Base-by-base conservation (phyloP, 202 grass and related monocot genomes). In the Setaria viridis region DNA sequence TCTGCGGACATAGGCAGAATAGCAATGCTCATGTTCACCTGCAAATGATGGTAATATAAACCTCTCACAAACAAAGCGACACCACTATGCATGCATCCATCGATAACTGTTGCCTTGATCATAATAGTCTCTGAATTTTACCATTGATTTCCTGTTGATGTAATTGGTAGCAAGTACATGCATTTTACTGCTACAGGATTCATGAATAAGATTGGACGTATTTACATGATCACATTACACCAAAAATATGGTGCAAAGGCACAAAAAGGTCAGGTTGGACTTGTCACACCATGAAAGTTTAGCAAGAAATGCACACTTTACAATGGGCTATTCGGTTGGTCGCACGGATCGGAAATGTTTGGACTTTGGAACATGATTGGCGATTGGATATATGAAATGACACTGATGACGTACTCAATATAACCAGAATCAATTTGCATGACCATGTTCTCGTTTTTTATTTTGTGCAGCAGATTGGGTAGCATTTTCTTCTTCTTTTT, bases 1-100 rank as follows among this genome's bases (percentile, higher is more conserved):
- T 99, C 93, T 43, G 88, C 91, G 1, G 97, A 96, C 93, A 96
- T 99, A 21, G 97, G 93, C 78, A 99, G 87, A 78, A 99, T 96
- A 35, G 97, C 97, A 80, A 99, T 99, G 91, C 97, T 99, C 97
- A 99, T 99, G 85, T 99, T 99, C 57, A 99, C 94, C 94, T 97
- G 91, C 48, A 86, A 74, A 69, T 46, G 64, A 56, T 76, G 75
- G 48, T 47, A 50, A 29, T 48, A 54, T 45, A 81, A 83, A 77
- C 59, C 21, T 43, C 58, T 21, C 3, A 17, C 68, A 46, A 41
- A 68, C 25, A 79, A 43, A 48, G 13, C 9, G 2, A 67, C 8
- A 70, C 32, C 19, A 35, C 12, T 48, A 87, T 62, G 16, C 33
- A 87, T 42, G 11, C 51, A 37, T 29, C 16, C 58, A n/a, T 30